Base-by-base conservation (phyloP, 306 rosid species). In the Ceratonia siliqua region DNA sequence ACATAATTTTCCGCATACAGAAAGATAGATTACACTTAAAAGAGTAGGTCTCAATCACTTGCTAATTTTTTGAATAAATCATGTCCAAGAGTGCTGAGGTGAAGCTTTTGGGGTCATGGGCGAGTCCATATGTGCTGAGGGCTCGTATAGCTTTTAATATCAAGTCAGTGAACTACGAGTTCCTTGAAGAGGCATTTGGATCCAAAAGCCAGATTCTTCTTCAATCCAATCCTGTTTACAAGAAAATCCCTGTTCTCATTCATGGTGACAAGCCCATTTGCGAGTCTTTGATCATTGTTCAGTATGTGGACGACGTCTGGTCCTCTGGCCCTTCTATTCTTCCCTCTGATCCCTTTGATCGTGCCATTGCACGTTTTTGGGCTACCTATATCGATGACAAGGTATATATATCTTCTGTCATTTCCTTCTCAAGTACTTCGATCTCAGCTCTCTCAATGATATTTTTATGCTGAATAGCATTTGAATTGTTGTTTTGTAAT, bases 341-440 rank as follows among this genome's bases (percentile, higher is more conserved):
- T 6, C 87, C 90, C n/a, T 79, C 87, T 50, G 64, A 85, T 45
- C 87, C 90, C 22, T 87, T 82, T 18, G 85, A 87, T 2, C 80
- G 90, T 0, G 90, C 95, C 52, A 68, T 67, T 59, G 77, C 82
- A n/a, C 82, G 87, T n/a, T 89, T 89, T 43, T 89, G 95, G 92
- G 87, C 84, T 49, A 30, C 73, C 50, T 85, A 79, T 35, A 15
- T 81, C 50, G 92, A 89, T 58, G 86, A 87, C 8, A 89, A 76
- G 86, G 90, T 87, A 75, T 50, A 15, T 3, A 1, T 10, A 13
- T 1, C 8, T 11, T 52, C 32, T 28, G 32, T 28, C 32, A 28
- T 28, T 28, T 28, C 32, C 32, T 28, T 28, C 2, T n/a, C n/a
- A n/a, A n/a, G n/a, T n/a, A n/a, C n/a, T n/a, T n/a, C n/a, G n/a